Evolutionary conservation across 805 yeast genomes (phyloP).

Genomic region (Lipomyces chichibuensis): DNA sequence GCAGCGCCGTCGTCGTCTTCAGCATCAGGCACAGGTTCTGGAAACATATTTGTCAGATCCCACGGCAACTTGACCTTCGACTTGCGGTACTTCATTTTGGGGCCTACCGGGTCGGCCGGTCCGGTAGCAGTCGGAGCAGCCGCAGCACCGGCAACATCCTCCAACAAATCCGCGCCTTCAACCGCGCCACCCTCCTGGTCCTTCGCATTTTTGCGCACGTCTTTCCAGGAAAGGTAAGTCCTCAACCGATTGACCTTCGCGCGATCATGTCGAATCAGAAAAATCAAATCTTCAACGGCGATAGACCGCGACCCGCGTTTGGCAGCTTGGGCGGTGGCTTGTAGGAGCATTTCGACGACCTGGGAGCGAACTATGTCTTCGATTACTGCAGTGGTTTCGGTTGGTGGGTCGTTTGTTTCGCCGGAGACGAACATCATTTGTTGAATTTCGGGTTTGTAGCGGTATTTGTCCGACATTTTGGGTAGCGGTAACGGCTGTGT

Average conservation of each 20-base stretch:
- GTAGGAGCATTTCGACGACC: slow-evolving; percentile 80
- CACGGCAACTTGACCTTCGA: slow-evolving; percentile 86
- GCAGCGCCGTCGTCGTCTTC: slow-evolving; percentile 56
- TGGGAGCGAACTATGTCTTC: slow-evolving; percentile 96
- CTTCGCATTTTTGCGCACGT: slow-evolving; percentile 80
- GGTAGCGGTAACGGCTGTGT: too few relatives aligned
- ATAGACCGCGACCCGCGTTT: slow-evolving; percentile 80
- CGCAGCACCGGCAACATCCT: slow-evolving; percentile 52
- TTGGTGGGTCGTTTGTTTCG: slow-evolving; percentile 91
- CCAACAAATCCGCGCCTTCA: slow-evolving; percentile 58
- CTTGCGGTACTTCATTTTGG: slow-evolving; percentile 63
- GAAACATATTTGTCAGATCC: slow-evolving; percentile 93
- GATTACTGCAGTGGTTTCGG: slow-evolving; percentile 85
- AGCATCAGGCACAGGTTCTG: slow-evolving; percentile 77
- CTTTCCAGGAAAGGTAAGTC: slow-evolving; percentile 95
- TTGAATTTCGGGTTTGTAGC: slow-evolving; percentile 87
- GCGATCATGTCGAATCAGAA: slow-evolving; percentile 85
- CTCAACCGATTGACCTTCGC: slow-evolving; percentile 91
- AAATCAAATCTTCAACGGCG: slow-evolving; percentile 90
- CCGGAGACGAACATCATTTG: slow-evolving; percentile 99
- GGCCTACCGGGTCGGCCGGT: slow-evolving; percentile 38
- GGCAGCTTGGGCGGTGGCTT: slow-evolving; percentile 76
- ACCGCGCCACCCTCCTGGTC: slow-evolving; percentile 62
- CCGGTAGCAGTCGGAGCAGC: slow-evolving; percentile 47
- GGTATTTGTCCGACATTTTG: slow-evolving; percentile 24